These are phyloP conservation scores for Trametes villosa DNA, from an alignment of 768 basidiomycete genomes.

Conservation along the genomic window DNA sequence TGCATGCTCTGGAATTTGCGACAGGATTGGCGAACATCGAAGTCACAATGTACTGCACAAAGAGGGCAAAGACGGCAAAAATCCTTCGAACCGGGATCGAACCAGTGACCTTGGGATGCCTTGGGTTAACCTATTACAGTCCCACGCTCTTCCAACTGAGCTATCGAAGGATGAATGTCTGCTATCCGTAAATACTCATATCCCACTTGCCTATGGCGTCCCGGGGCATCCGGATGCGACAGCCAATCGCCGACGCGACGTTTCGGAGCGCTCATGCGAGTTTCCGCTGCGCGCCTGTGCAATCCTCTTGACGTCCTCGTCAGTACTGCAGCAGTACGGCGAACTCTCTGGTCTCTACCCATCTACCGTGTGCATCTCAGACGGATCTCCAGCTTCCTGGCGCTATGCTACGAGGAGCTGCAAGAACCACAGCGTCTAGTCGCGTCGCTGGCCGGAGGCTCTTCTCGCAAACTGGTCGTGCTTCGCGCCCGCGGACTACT, in stretches of 20 bases:
- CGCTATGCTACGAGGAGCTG: conserved; percentile 13
- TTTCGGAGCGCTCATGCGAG: neutral
- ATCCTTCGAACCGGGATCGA: conserved; percentile 26
- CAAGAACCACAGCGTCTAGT: neutral
- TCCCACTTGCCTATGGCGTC: no score
- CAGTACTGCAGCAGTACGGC: neutral
- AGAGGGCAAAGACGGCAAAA: neutral
- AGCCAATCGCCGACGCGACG: neutral
- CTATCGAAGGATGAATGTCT: conserved; percentile 21
- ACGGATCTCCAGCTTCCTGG: no score
- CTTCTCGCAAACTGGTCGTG: conserved; percentile 1
- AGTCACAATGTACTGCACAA: no score
- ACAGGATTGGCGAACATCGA: no score
- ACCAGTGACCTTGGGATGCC: conserved; percentile 27
- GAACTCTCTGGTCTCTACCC: no score
- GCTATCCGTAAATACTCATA: no score
- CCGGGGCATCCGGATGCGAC: no score
- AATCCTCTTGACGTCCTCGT: neutral
- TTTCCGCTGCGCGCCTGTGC: neutral
- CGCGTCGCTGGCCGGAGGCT: conserved; percentile 5
- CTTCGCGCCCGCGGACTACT: neutral
- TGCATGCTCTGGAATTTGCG: no score
- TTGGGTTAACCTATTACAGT: conserved; percentile 16
- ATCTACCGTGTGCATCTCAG: no score
- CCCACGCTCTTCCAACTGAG: conserved; percentile 29